Evolutionary conservation across 768 basidiomycete genomes (phyloP).

Genomic region (Lentinula guzmanii): DNA sequence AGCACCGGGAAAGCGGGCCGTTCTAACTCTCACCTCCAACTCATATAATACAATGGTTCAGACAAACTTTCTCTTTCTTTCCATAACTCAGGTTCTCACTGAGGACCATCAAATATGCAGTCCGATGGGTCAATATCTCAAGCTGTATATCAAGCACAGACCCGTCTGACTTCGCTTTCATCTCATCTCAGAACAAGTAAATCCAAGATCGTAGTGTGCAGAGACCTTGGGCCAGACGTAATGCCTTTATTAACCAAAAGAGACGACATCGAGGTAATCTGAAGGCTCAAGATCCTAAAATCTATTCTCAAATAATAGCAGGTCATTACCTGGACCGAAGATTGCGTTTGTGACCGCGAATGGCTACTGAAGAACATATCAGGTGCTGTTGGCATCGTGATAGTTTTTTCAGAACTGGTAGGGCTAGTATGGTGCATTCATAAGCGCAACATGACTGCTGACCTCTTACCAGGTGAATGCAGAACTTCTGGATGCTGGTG

Average conservation of each 20-base stretch:
- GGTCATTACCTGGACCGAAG: slow-evolving; percentile 43
- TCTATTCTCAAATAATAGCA: slow-evolving; percentile 7
- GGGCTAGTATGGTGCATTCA: background rate
- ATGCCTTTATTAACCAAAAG: slow-evolving; percentile 51
- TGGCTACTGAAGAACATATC: slow-evolving; percentile 73
- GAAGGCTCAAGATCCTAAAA: background rate
- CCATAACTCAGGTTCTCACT: too few relatives aligned
- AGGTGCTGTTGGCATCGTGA: slow-evolving; percentile 58
- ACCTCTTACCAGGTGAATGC: slow-evolving; percentile 50
- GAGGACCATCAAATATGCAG: background rate
- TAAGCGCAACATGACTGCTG: background rate
- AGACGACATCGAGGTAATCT: slow-evolving; percentile 46
- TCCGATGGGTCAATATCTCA: slow-evolving; percentile 16
- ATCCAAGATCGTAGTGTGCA: slow-evolving; percentile 49
- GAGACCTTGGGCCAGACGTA: slow-evolving; percentile 56
- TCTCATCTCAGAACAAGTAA: slow-evolving; percentile 13
- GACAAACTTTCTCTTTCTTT: too few relatives aligned
- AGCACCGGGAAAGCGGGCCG: background rate
- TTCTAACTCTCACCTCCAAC: background rate
- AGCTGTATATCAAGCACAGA: slow-evolving; percentile 1
- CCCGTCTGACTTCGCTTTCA: slow-evolving; percentile 19
- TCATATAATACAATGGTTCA: background rate
- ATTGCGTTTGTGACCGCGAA: slow-evolving; percentile 46
- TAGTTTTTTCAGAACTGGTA: slow-evolving; percentile 73
- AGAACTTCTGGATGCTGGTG: slow-evolving; percentile 63